Evolutionary conservation across 2,329 filamentous ascomycete species (phyloP), one percentile per base, ranked within the genome.

Genomic region (Chaetomiaceae sp.): DNA sequence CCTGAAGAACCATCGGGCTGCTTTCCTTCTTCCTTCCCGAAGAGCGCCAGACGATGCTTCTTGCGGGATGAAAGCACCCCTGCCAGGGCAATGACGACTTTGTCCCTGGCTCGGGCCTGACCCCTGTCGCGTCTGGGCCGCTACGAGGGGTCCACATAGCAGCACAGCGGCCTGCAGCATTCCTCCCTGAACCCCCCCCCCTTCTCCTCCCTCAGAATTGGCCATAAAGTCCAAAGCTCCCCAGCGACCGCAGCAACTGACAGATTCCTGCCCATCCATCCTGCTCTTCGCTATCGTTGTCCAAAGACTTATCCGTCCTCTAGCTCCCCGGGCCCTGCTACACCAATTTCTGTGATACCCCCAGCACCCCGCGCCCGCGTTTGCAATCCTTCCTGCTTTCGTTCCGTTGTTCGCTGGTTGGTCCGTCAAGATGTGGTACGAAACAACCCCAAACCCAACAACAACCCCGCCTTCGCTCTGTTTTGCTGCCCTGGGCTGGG

Each of bases 401-500:
- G 29, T 51, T 41, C 41, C 47, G 49, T 54, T 54, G 32, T 54
- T 60, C 43, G 60, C 52, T 60, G 58, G 56, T 61, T 61, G 55
- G 58, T 52, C 54, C 41, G 63, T 62, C 66, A 68, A 63, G 55
- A 69, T 70, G 67, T 69, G 66, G 67, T 69, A 66, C 51, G 67
- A 51, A 48, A 14, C 10, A 44, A 18, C 41, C 44, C 51, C 44
- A 54, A 52, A 40, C 44, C 54, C 55, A 53, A n/a, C n/a, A n/a
- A n/a, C n/a, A n/a, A 55, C 57, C 53, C 45, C 54, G 38, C 47
- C 46, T 43, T 27, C 20, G 20, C 51, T 49, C 20, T 44, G 32
- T 53, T 30, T 40, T 27, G 6, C 10, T n/a, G 6, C 18, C 16
- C 43, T 42, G 13, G 8, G 23, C n/a, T n/a, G 45, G 30, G 13